Evolutionary conservation across 108 stramenopile genomes (phyloP), one percentile per base, ranked within the genome.

Genomic region (Stephanodiscus minutulus): DNA sequence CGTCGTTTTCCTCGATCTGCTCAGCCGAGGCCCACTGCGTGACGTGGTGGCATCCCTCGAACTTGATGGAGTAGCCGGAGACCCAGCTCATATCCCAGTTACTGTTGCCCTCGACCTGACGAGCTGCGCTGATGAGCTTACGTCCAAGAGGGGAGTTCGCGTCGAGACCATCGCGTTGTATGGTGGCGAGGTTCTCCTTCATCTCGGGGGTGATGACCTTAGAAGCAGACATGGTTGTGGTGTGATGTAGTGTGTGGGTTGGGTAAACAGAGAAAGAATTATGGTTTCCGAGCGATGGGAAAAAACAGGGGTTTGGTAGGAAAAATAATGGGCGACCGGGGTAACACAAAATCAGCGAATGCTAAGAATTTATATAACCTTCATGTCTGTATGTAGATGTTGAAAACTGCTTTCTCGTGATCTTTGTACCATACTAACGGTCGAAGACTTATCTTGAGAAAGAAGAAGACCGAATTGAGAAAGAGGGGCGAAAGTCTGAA

Each of bases 31-130:
- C 58, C 93, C 93, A 94, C 63, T 94, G 88, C 10, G 82, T 81
- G 37, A 90, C 86, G 50, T 90, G 85, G 61, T 90, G 87, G 75
- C 93, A 94, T 21, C 93, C 93, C 55, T 87, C 80, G 80, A 94
- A 94, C 81, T 91, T 91, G 78, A 90, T 76, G 66, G 85, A 86
- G 82, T 87, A 94, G 33, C 76, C 77, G 22, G 81, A 65, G 28
- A 94, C 53, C 61, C 72, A 85, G 48, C 70, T 67, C 52, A 77
- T 73, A 44, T 84, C 83, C 50, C 57, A 47, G 31, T 10, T 22
- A 28, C 61, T 36, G 18, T 70, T 56, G 21, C 21, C 64, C 21
- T 83, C 82, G 24, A 83, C 56, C 18, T 64, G 69, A 76, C 89
- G 86, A 52, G 89, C 77, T 10, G 86, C 68, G 58, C 67, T 31